Evolutionary conservation across 2,329 filamentous ascomycete genomes (phyloP), one percentile per base, ranked within the genome.

Genomic region (Harringtonia aguacate): DNA sequence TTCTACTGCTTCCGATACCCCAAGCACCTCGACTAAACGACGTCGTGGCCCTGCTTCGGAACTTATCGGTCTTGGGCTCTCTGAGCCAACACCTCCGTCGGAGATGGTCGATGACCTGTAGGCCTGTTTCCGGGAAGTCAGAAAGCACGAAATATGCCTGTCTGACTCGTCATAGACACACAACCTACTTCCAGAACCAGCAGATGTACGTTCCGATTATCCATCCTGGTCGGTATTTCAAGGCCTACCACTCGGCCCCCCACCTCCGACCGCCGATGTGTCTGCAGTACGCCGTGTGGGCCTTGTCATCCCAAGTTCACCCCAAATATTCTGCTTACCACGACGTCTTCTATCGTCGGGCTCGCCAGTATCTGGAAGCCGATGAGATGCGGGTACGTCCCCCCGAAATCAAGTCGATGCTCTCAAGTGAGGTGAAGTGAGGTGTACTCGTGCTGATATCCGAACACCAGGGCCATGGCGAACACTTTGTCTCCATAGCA

Each of bases 211-310:
- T 84, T 28, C 87, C 89, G 4, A 76, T 95, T 53, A 73, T 95
- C 34, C 86, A 95, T 55, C 79, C 79, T 29, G 75, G 76, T 17
- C 77, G 85, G 31, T 95, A 87, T 57, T 67, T 84, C 47, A 78
- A 84, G 27, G 75, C 83, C 4, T 81, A 92, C 62, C 82, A 89
- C 55, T 69, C 69, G 3, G 71, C 81, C 3, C 79, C 85, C 1
- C 74, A 84, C 46, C 77, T 82, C 69, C 81, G 86, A 45, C 89
- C 90, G 3, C 85, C 89, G 1, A 77, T 94, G 56, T 86, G 79
- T 55, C 65, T 95, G 35, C 77, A 89, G 55, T 95, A 95, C 61
- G 82, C 81, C 21, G 86, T 95, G 58, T 95, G 88, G 87, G 76
- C 81, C n/a, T 67, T 86, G 53, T 86, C 86, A 9, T 79, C 87